These are phyloP conservation scores for Salix udensis DNA, from an alignment of 345 rosid species.

Conservation along the genomic window DNA sequence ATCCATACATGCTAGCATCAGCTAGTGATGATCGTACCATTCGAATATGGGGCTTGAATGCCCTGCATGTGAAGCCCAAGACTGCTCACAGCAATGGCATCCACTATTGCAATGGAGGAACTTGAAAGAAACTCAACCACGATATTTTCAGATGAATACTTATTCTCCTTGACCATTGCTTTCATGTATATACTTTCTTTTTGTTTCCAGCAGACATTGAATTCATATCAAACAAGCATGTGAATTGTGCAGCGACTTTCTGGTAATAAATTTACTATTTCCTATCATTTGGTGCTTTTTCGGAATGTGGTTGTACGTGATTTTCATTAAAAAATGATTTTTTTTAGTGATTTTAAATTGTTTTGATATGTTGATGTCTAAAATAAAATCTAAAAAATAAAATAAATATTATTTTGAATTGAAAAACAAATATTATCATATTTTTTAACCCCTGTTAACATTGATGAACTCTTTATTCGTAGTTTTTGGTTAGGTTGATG, in stretches of 20 bases:
- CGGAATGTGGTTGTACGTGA: too few relatives aligned
- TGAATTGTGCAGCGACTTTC: slow-evolving; percentile 28
- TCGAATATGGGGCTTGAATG: slow-evolving; percentile 67
- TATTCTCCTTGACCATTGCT: slow-evolving; percentile 33
- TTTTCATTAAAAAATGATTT: too few relatives aligned
- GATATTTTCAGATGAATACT: background rate
- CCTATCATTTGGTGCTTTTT: slow-evolving; percentile 1
- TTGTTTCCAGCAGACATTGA: slow-evolving; percentile 26
- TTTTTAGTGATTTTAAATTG: too few relatives aligned
- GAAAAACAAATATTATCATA: too few relatives aligned
- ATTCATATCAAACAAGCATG: slow-evolving; percentile 34
- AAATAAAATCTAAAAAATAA: too few relatives aligned
- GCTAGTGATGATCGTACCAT: slow-evolving; percentile 67
- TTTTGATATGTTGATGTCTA: too few relatives aligned
- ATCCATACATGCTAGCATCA: slow-evolving; percentile 69
- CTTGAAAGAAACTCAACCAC: background rate
- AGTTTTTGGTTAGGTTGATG: background rate
- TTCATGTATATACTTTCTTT: slow-evolving; percentile 37
- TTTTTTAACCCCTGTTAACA: background rate
- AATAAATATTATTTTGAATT: too few relatives aligned
- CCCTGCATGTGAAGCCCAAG: slow-evolving; percentile 26
- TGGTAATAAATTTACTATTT: slow-evolving; percentile 39
- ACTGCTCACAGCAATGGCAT: slow-evolving; percentile 16
- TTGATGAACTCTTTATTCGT: background rate
- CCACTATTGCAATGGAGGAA: slow-evolving; percentile 30